phyloP scores from a whole-genome alignment of 768 basidiomycete species.

The Boletus subcaerulescens region DNA sequence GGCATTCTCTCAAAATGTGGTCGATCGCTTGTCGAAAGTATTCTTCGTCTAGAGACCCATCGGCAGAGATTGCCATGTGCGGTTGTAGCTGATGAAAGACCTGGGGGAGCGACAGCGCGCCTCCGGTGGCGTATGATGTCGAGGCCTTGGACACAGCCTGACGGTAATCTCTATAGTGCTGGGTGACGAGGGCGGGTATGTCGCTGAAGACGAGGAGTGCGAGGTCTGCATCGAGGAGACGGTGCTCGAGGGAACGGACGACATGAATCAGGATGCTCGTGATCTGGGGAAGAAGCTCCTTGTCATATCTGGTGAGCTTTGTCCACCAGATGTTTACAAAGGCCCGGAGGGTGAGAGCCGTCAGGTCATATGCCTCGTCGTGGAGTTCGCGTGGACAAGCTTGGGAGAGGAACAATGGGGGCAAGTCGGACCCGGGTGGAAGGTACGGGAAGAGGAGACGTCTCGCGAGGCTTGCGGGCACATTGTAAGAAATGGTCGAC shows the following conservation, averaged over 20 bases:
- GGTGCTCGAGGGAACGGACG: conserved; percentile 57
- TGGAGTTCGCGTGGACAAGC: conserved; percentile 52
- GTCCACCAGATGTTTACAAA: conserved; percentile 86
- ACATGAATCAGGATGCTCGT: conserved; percentile 55
- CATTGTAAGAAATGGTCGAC: conserved; percentile 21
- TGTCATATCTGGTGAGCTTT: conserved; percentile 79
- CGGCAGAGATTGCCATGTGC: conserved; percentile 72
- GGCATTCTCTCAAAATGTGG: conserved; percentile 64
- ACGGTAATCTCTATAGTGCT: conserved; percentile 79
- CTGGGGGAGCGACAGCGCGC: conserved; percentile 55
- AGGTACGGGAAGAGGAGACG: conserved; percentile 66
- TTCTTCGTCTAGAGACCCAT: conserved; percentile 65
- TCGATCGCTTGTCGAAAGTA: conserved; percentile 83
- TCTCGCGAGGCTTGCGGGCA: conserved; percentile 39
- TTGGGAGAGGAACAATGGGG: conserved; percentile 50
- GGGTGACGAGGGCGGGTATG: conserved; percentile 61
- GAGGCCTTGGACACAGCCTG: conserved; percentile 57
- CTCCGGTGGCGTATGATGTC: conserved; percentile 70
- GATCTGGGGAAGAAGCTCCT: conserved; percentile 74
- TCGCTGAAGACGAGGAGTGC: conserved; percentile 59
- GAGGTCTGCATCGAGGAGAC: conserved; percentile 54
- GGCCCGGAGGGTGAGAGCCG: conserved; percentile 76
- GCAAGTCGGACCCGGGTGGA: conserved; percentile 41
- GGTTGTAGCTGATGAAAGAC: conserved; percentile 83
- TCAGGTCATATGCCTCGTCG: conserved; percentile 60